A percentile compares a stretch with the other conserved stretches of the same genome.
These are phyloP conservation scores for Tylopilus sp. DNA, from an alignment of 1,284 basidiomycete species.

Conservation along the genomic window DNA sequence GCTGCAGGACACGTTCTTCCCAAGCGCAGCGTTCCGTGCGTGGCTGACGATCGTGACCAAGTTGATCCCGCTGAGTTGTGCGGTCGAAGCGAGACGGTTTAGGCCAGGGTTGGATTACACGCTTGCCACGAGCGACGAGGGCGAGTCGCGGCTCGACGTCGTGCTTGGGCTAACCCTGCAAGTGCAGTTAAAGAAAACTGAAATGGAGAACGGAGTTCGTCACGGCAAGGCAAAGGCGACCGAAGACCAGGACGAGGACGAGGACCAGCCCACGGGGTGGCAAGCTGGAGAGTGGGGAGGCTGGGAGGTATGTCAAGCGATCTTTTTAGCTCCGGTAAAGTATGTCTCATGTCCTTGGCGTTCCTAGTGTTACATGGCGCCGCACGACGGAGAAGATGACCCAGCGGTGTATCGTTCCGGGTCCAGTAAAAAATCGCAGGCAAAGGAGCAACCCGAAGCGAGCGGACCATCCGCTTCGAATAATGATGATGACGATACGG, in stretches of 20 bases:
- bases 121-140: constrained; percentile 85
- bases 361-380: constrained; percentile 85
- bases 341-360: background rate
- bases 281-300: constrained; percentile 82
- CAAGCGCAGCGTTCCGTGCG: constrained; percentile 82
- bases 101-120: constrained; percentile 95
- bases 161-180: constrained; percentile 89
- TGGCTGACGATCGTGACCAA: constrained; percentile 84
- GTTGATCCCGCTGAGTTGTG: constrained; percentile 72
- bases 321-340: background rate
- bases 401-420: constrained; percentile 88
- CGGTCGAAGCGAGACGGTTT: constrained; percentile 82
- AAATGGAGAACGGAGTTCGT: constrained; percentile 3
- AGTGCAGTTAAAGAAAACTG: constrained; percentile 32
- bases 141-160: constrained; percentile 81
- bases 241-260: constrained; percentile 37
- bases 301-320: constrained; percentile 69
- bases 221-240: constrained; percentile 19
- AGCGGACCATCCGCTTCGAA: constrained; percentile 16
- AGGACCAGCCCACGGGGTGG: constrained; percentile 54
- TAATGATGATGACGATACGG: constrained; percentile 25
- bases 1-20: constrained; percentile 74
- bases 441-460: constrained; percentile 15
- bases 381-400: constrained; percentile 90
- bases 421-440: constrained; percentile 44